Base-by-base conservation (phyloP, 257 asterid genomes). In the Mitragyna speciosa region DNA sequence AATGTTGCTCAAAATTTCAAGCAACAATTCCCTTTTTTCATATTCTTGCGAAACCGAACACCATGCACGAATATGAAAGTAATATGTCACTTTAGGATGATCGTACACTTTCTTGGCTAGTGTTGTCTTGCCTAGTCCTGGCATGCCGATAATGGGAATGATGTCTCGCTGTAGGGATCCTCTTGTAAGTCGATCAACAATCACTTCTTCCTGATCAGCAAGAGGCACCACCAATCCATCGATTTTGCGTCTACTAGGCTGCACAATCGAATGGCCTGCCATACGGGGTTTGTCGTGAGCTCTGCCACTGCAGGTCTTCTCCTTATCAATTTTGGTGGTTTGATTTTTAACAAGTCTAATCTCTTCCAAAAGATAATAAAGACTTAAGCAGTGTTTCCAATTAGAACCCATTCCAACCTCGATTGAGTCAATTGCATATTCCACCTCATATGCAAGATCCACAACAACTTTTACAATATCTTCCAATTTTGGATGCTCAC, bases 61-160 rank as follows among this genome's bases (percentile, higher is more conserved):
- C 81, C 81, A 78, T 24, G 81, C 66, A 26, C 70, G 68, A 54
- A 65, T 5, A 11, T 66, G 75, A 39, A 66, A 77, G 56, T 31
- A 11, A 49, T 6, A 12, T 1, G 11, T 17, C 30, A 78, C 69
- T 12, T 33, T 19, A 0, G 75, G 58, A 36, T 47, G 20, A 10
- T 69, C 16, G 16, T 52, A 78, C 59, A 36, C 56, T 26, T 52
- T 31, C 30, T 15, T 54, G 2, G 81, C 81, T 28, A 78, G 28
- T 11, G 76, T 68, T n/a, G 76, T 78, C 67, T 68, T 70, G 2
- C 76, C 70, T 15, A 54, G n/a, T 20, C 81, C 76, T 12, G 81
- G 81, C 75, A 78, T 52, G 3, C 81, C 76, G 52, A 49, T 63
- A 72, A 72, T 28, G 0, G 76, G 5, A 12, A 72, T 6, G 0